These are phyloP conservation scores for Hymenoscyphus linearis DNA, from an alignment of 2,329 filamentous ascomycete species.

Conservation along the genomic window DNA sequence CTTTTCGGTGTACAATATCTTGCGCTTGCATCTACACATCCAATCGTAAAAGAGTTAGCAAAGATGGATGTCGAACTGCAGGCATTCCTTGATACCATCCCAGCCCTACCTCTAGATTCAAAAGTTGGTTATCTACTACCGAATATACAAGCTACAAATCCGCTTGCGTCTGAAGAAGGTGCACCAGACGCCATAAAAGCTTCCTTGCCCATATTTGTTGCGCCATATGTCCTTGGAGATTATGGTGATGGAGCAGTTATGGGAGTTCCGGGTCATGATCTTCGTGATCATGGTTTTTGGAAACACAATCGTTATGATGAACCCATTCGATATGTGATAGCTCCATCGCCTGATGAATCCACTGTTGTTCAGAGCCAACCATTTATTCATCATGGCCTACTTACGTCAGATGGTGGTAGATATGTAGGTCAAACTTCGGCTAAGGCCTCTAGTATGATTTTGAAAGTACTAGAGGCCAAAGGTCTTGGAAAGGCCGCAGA, in stretches of 20 bases:
- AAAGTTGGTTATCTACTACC: constrained; percentile 65
- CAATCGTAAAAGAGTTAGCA: constrained; percentile 59
- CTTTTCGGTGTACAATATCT: constrained; percentile 84
- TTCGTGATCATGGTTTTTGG: constrained; percentile 76
- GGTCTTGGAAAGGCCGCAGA: constrained; percentile 58
- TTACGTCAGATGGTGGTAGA: constrained; percentile 60
- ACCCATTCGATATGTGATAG: constrained; percentile 59
- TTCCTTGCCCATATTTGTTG: constrained; percentile 70
- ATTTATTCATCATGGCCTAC: constrained; percentile 59
- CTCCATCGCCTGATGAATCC: constrained; percentile 40
- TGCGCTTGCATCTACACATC: constrained; percentile 69
- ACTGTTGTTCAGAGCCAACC: constrained; percentile 45
- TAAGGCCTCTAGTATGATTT: constrained; percentile 56
- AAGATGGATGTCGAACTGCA: constrained; percentile 55
- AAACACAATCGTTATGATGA: constrained; percentile 57
- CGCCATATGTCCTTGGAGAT: constrained; percentile 78
- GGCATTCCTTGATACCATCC: constrained; percentile 61
- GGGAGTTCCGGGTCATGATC: constrained; percentile 84
- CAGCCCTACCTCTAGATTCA: constrained; percentile 48
- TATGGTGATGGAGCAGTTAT: constrained; percentile 87
- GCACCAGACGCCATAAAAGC: constrained; percentile 47
- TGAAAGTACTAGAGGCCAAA: constrained; percentile 47
- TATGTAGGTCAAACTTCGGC: constrained; percentile 60
- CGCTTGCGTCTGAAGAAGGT: constrained; percentile 51
- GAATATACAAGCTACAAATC: constrained; percentile 58